Evolutionary conservation across 345 rosid species (phyloP).

Genomic region (Salix dunnii): DNA sequence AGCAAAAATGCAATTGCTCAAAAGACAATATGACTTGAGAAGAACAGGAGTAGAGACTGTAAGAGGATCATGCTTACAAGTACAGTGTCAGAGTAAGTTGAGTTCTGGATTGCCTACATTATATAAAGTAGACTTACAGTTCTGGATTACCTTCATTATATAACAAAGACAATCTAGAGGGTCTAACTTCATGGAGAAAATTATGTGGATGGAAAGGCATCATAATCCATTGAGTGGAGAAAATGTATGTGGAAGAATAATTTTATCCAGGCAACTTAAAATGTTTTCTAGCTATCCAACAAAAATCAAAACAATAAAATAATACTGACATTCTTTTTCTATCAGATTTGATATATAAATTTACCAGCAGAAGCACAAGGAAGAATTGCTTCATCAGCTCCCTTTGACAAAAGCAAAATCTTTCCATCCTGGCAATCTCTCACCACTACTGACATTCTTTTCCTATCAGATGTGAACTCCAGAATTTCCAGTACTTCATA

Average conservation of each 20-base stretch:
- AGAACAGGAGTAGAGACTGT: too few species aligned
- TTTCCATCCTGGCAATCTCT: conserved; percentile 72
- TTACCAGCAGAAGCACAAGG: conserved; percentile 75
- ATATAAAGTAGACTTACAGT: too few species aligned
- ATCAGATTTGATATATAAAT: conserved; percentile 14
- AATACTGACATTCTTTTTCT: too few species aligned
- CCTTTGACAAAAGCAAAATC: conserved; percentile 81
- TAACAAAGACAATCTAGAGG: too few species aligned
- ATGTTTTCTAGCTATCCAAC: background rate
- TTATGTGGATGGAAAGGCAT: background rate
- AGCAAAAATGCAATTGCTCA: background rate
- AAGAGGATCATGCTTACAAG: too few species aligned
- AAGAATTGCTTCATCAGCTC: conserved; percentile 95
- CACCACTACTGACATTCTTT: conserved; percentile 94
- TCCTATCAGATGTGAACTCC: conserved; percentile 95
- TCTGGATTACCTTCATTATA: too few species aligned
- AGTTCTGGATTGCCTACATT: too few species aligned
- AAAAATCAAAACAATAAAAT: background rate
- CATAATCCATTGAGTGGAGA: background rate
- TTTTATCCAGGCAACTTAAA: background rate
- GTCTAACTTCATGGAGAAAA: background rate
- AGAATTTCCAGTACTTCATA: conserved; percentile 81
- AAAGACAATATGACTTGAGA: background rate
- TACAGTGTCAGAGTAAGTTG: too few species aligned
- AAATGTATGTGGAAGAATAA: background rate